Base-by-base conservation (phyloP, 352 stramenopile species). In the Stephanocyclus meneghinianus region DNA sequence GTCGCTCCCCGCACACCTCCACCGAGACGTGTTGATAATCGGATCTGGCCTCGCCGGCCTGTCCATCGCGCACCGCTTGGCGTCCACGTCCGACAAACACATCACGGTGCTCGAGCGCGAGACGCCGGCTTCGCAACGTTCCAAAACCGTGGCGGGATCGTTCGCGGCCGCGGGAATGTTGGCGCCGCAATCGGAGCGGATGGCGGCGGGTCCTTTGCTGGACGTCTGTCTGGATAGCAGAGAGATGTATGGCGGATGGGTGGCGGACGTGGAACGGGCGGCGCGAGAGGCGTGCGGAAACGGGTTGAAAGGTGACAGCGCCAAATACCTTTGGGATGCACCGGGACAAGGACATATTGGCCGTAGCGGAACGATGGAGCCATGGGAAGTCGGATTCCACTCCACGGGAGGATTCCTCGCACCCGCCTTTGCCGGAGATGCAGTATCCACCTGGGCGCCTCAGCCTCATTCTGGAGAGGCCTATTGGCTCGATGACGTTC, bases 101-200 rank as follows among this genome's bases (percentile, higher is more conserved):
- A 77, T 94, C n/a, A 90, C 84, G 0, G 82, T 93, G 30, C 30
- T 93, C 10, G 88, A 93, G 45, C 74, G 78, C 10, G 74, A 90
- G 51, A 26, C 76, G 2, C 75, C 78, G 26, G 15, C 2, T 7
- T 35, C 35, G 35, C 35, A 40, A 8, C 35, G 35, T 82, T 69
- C 57, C 67, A 81, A 80, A 30, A 87, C 83, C 8, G 61, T 75
- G 5, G 74, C 81, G 10, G 84, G 65, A 21, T 84, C 57, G 42
- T 88, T 89, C 63, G 89, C 89, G 4, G 89, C 89, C 13, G 89
- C 89, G 44, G 89, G 89, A 13, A 94, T 94, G 89, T 60, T 94
- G 15, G 89, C 87, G 29, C 87, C 87, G 1, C 80, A 92, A 61
- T 82, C 74, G 7, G 87, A 93, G 70, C 83, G 87, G 48, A 71